phyloP scores from a whole-genome alignment of 805 yeast species.

The Huiozyma naganishii region DNA sequence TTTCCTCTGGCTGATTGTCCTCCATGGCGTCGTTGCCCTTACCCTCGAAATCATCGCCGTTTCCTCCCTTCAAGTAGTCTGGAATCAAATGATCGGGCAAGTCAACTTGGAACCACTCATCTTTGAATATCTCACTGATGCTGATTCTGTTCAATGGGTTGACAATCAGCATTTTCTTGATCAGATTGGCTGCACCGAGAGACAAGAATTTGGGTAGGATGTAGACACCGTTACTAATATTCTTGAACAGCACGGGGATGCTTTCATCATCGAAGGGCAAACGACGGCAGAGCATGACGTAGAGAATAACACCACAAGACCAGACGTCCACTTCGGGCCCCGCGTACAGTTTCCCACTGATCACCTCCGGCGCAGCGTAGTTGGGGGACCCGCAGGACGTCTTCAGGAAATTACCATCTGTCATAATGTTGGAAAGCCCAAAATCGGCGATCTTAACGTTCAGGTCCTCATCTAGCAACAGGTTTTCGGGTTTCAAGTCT shows the following conservation, averaged over 20 bases:
- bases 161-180: slow-evolving; percentile 86
- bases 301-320: slow-evolving; percentile 92
- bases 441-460: slow-evolving; percentile 95
- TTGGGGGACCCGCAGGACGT: slow-evolving; percentile 96
- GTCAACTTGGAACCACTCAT: slow-evolving; percentile 82
- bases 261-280: slow-evolving; percentile 94
- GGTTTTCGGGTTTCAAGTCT: slow-evolving; percentile 91
- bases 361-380: slow-evolving; percentile 96
- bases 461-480: slow-evolving; percentile 76
- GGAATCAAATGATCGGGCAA: slow-evolving; percentile 74
- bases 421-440: slow-evolving; percentile 91
- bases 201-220: slow-evolving; percentile 80
- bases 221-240: slow-evolving; percentile 86
- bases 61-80: slow-evolving; percentile 10
- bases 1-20: slow-evolving; percentile 25
- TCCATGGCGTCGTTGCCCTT: neutral
- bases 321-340: slow-evolving; percentile 98
- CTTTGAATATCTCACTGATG: slow-evolving; percentile 83
- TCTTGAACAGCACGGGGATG: slow-evolving; percentile 87
- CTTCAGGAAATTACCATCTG: slow-evolving; percentile 90
- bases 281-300: slow-evolving; percentile 93
- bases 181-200: slow-evolving; percentile 70
- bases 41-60: neutral
- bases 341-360: slow-evolving; percentile 86
- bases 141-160: slow-evolving; percentile 91